Conservation (phyloP, 768 basidiomycete genomes). For the Hortiboletus flavorubellus region DNA sequence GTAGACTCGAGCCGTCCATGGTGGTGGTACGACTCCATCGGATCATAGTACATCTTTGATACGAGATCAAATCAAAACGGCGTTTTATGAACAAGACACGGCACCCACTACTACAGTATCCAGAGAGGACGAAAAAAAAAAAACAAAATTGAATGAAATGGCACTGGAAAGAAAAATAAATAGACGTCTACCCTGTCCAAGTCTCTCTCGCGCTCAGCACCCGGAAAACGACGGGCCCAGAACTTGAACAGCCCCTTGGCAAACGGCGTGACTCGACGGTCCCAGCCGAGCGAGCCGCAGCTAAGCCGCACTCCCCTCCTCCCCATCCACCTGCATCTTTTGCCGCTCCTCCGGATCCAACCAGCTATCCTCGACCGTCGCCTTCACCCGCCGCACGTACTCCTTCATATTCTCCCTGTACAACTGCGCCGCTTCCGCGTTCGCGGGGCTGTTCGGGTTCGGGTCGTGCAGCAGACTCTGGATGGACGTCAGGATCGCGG, state of each 20-base stretch:
- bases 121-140: not conserved
- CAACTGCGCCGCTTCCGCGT: constrained; percentile 95
- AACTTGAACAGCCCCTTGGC: too few species aligned
- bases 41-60: too few species aligned
- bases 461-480: constrained; percentile 96
- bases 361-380: constrained; percentile 95
- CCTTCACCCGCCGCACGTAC: constrained; percentile 89
- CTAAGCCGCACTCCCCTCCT: constrained; percentile 12
- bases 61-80: not conserved
- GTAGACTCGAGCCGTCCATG: not conserved
- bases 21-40: not conserved
- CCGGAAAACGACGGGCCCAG: too few species aligned
- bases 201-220: not conserved
- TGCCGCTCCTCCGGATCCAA: constrained; percentile 72
- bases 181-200: constrained; percentile 1
- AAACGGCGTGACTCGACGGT: too few species aligned
- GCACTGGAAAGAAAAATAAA: not conserved
- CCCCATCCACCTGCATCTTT: constrained; percentile 46
- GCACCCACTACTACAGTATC: not conserved
- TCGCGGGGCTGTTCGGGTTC: constrained; percentile 97
- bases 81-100: not conserved
- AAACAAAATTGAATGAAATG: too few species aligned
- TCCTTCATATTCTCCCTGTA: constrained; percentile 99
- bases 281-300: not conserved
- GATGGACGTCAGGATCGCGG: constrained; percentile 95